Evolutionary conservation across 225 moss, liverwort and hornwort genomes (phyloP).

Genomic region (Pseudisothecium myosuroides): DNA sequence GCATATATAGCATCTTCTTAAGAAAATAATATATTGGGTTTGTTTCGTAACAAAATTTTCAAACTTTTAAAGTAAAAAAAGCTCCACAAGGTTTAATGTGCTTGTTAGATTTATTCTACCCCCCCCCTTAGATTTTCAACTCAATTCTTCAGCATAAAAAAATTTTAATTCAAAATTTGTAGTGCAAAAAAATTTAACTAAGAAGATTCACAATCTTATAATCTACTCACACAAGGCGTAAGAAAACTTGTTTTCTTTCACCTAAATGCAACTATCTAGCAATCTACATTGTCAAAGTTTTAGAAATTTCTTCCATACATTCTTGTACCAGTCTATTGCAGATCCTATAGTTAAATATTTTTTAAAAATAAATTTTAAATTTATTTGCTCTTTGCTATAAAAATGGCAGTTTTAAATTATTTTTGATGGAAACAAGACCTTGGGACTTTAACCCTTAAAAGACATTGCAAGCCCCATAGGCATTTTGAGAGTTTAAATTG

Average conservation of each 20-base stretch:
- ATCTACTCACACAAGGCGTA: not conserved
- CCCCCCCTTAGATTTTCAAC: too few relatives aligned
- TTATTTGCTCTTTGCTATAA: not conserved
- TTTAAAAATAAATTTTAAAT: accelerated
- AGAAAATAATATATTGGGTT: not conserved
- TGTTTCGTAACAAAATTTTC: not conserved
- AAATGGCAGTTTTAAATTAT: not conserved
- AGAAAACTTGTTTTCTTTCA: accelerated
- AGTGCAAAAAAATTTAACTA: not conserved
- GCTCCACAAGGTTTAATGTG: not conserved
- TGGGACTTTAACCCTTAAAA: too few relatives aligned
- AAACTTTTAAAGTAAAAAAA: not conserved
- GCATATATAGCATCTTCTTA: not conserved
- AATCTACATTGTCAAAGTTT: not conserved
- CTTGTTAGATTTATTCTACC: too few relatives aligned
- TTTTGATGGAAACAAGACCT: not conserved
- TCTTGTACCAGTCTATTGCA: not conserved
- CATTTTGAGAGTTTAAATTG: too few relatives aligned
- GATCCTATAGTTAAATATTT: not conserved
- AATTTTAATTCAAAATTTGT: not conserved
- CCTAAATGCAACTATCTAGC: not conserved
- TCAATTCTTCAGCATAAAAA: not conserved
- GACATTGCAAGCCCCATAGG: too few relatives aligned
- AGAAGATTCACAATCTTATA: not conserved
- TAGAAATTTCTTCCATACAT: not conserved